Conservation (phyloP, 106 monocot genomes). For the Allium sativum region DNA sequence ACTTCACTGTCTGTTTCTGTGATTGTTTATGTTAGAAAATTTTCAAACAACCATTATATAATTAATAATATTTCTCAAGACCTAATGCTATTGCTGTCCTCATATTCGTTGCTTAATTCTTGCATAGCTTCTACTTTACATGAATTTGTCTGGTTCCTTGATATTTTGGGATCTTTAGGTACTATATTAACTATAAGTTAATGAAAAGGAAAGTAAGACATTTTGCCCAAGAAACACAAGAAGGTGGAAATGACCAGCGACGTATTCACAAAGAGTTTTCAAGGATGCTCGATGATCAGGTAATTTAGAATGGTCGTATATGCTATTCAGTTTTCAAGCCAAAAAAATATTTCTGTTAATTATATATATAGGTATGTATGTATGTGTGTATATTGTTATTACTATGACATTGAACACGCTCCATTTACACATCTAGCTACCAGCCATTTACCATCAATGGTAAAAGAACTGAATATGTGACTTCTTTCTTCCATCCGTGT, state of each 20-base stretch:
- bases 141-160: background rate
- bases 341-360: no score
- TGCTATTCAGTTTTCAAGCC: no score
- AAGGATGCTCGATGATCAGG: slow-evolving; percentile 90
- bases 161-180: slow-evolving; percentile 23
- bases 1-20: no score
- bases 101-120: background rate
- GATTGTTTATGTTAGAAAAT: no score
- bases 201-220: slow-evolving; percentile 95
- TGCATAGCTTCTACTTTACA: slow-evolving; percentile 1
- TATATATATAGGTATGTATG: background rate
- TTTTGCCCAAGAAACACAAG: slow-evolving; percentile 39
- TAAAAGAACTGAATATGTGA: no score
- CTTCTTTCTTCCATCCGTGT: slow-evolving; percentile 2
- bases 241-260: slow-evolving; percentile 39
- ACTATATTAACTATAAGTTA: slow-evolving; percentile 95
- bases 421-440: no score
- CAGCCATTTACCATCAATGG: no score
- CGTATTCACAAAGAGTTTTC: slow-evolving; percentile 82
- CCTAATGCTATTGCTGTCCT: no score
- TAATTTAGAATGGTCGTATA: slow-evolving; percentile 3
- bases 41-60: no score
- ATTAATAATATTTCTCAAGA: no score
- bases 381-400: background rate
- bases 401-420: no score